Base-by-base conservation (phyloP, 352 stramenopile species). In the Hyaloperonospora arabidopsidis region DNA sequence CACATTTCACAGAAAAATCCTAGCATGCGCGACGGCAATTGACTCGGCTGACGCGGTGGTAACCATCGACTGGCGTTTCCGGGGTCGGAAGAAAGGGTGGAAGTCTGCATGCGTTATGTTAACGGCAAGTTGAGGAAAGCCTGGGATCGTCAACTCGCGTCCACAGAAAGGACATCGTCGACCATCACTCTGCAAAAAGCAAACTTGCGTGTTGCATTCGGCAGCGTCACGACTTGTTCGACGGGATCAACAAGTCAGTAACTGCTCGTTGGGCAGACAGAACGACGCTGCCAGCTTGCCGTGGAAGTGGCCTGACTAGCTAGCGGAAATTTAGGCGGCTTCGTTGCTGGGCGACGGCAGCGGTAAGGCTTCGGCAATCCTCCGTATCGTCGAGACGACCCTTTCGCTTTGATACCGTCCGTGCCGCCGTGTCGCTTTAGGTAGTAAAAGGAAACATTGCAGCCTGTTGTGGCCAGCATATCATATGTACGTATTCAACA, bases 1-100 rank as follows among this genome's bases (percentile, higher is more conserved):
- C 58, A 53, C 45, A 34, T 65, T 72, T 72, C 64, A 68, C 39
- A 51, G 64, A 72, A 72, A 67, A 58, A 66, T 66, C 59, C 54
- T 10, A 21, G 63, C 59, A 67, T 47, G 63, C 60, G 63, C 45
- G 63, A 58, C 22, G 23, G 39, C 46, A 28, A 32, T 29, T 60
- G 63, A 68, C 59, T 59, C 67, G 63, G 59, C 50, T 52, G 57
- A 64, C 63, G 61, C 49, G 45, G 29, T 56, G 49, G 59, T 65
- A 62, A 59, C 54, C 47, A 22, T 22, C 5, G 39, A 12, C 55
- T 64, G 56, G 56, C 56, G 61, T 65, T 68, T 68, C 56, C 51
- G 41, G 13, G 23, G 61, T 62, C 61, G 57, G 57, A 65, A 68
- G 61, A 65, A 65, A 68, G 49, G 49, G 60, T 63, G 54, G 59